Evolutionary conservation across 345 rosid genomes (phyloP).

Genomic region (Salix brachista): DNA sequence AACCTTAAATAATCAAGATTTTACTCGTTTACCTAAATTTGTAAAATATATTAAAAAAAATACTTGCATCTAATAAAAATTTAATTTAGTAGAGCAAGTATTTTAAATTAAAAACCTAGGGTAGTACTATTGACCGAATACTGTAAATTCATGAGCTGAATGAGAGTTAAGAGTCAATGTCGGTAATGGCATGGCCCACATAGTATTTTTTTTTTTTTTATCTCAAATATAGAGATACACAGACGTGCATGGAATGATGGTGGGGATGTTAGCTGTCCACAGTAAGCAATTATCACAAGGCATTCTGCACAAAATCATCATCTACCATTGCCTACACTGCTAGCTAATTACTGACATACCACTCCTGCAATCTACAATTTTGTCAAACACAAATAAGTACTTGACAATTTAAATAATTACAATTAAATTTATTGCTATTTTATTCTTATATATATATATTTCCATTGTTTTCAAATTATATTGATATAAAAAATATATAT

Average conservation of each 20-base stretch:
- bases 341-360: background rate
- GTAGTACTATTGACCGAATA: no score
- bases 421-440: background rate
- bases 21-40: no score
- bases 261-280: background rate
- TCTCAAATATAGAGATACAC: background rate
- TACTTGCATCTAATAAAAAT: no score
- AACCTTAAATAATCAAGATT: no score
- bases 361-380: background rate
- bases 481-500: no score
- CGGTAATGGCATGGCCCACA: background rate
- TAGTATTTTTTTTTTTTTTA: background rate
- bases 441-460: no score
- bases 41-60: no score
- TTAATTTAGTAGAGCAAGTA: no score
- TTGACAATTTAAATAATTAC: slow-evolving; percentile 14
- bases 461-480: no score
- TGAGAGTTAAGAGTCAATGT: background rate
- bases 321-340: slow-evolving; percentile 7
- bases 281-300: slow-evolving; percentile 12
- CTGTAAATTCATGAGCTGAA: background rate
- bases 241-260: slow-evolving; percentile 19
- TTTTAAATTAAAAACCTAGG: no score
- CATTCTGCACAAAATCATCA: slow-evolving; percentile 20
- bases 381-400: slow-evolving; percentile 1